Conservation (phyloP, 2,329 filamentous ascomycete species). For the Fusarium citri region DNA sequence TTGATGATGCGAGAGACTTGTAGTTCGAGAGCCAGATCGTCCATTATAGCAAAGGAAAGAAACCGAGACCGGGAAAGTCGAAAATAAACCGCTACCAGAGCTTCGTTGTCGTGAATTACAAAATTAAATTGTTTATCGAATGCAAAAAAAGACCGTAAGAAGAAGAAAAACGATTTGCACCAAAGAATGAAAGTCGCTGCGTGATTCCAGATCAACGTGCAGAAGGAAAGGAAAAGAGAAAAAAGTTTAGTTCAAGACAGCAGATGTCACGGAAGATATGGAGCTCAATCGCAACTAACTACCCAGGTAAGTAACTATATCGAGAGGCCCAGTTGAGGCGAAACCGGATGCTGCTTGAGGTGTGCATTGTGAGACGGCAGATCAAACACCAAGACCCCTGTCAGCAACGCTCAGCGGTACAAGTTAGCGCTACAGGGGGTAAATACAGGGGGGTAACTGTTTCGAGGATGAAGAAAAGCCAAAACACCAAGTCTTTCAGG, state of each 20-base stretch:
- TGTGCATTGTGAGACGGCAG: constrained; percentile 41
- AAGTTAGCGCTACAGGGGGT: neutral
- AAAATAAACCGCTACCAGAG: constrained; percentile 20
- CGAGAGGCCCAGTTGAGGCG: constrained; percentile 14
- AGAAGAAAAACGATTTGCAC: constrained; percentile 13
- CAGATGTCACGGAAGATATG: constrained; percentile 17
- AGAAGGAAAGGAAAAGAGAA: constrained; percentile 1
- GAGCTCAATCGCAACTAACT: neutral
- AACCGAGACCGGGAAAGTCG: neutral
- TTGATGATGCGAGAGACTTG: constrained; percentile 41
- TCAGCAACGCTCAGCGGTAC: neutral
- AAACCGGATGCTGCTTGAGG: constrained; percentile 41
- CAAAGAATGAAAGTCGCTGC: constrained; percentile 27
- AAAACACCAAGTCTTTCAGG: neutral
- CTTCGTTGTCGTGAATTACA: constrained; percentile 18
- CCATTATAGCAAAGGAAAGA: constrained; percentile 11
- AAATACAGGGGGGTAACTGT: neutral
- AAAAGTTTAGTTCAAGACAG: neutral
- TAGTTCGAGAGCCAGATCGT: constrained; percentile 26
- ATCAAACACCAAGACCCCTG: constrained; percentile 35
- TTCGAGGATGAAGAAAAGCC: neutral
- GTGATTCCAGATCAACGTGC: constrained; percentile 35
- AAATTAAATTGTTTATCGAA: constrained; percentile 11
- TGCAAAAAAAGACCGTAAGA: constrained; percentile 22
- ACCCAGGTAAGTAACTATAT: neutral